Evolutionary conservation across 306 rosid species (phyloP).

Genomic region (Pyrus pyrifolia): DNA sequence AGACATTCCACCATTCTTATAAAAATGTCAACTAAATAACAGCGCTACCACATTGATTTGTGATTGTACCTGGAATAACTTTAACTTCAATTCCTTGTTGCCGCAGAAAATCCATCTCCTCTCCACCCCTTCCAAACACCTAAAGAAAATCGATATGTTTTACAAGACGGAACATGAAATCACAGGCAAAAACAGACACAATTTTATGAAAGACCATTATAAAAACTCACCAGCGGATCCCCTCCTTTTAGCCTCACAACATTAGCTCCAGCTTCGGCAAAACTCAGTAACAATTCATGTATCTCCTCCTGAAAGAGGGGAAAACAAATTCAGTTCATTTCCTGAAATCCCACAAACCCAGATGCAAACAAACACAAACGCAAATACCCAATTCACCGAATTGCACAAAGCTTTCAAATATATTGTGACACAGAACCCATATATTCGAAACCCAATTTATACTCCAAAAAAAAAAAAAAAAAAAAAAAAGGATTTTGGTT

Average conservation of each 20-base stretch:
- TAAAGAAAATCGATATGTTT: conserved; percentile 14
- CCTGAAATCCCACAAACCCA: neutral
- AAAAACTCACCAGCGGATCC: conserved; percentile 79
- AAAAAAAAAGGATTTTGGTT: neutral
- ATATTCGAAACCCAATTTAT: conserved; percentile 11
- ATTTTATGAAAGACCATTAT: neutral
- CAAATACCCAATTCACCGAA: conserved; percentile 2
- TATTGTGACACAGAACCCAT: neutral
- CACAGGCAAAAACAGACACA: neutral
- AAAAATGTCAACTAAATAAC: conserved; percentile 12
- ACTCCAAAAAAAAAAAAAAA: neutral
- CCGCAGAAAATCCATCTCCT: conserved; percentile 96
- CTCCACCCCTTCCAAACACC: conserved; percentile 99
- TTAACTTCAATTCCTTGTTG: conserved; percentile 86
- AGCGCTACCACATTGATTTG: neutral
- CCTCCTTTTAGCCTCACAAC: conserved; percentile 99
- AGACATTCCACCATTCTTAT: neutral
- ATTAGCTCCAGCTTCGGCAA: conserved; percentile 95
- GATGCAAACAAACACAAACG: neutral
- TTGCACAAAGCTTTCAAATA: neutral
- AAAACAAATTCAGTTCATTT: neutral
- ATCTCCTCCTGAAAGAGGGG: conserved; percentile 70
- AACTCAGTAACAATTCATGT: conserved; percentile 84
- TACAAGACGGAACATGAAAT: neutral
- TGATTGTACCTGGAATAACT: conserved; percentile 79